Percentiles rank a stretch among this genome's conserved stretches.
Evolutionary conservation across 345 rosid genomes (phyloP).

Genomic region (Stellera chamaejasme): DNA sequence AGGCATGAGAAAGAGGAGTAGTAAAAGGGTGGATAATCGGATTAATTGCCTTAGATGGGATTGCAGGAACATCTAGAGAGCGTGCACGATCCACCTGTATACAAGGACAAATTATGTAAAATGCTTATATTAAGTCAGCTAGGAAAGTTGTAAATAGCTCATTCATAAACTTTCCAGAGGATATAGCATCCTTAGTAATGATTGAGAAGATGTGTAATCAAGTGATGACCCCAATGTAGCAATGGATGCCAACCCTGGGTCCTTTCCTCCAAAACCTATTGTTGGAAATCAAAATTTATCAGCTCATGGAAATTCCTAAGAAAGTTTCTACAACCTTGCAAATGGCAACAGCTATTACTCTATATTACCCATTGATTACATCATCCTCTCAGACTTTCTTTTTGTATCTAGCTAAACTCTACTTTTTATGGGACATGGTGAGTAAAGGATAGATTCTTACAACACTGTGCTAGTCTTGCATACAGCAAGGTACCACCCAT

Average conservation of each 20-base stretch:
- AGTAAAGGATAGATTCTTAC: conserved; percentile 24
- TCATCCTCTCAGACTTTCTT: not conserved
- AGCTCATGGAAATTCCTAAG: not conserved
- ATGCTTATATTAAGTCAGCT: not conserved
- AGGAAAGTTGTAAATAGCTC: not conserved
- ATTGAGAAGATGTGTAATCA: conserved; percentile 58
- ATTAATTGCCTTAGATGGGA: conserved; percentile 52
- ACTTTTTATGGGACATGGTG: too few species aligned
- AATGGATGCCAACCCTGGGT: conserved; percentile 49
- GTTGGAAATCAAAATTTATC: not conserved
- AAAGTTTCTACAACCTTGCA: not conserved
- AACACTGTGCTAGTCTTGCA: conserved; percentile 48
- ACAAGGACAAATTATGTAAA: not conserved
- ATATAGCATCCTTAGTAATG: conserved; percentile 49
- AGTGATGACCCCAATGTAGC: conserved; percentile 62
- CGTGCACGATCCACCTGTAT: conserved; percentile 50
- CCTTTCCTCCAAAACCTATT: conserved; percentile 50
- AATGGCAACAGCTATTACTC: not conserved
- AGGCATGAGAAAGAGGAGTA: conserved; percentile 45
- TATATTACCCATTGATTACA: not conserved
- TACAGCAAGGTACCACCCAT: conserved; percentile 92
- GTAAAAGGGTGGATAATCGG: conserved; percentile 48
- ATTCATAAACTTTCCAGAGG: conserved; percentile 51
- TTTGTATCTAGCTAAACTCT: too few species aligned
- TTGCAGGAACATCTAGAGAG: conserved; percentile 42